Evolutionary conservation across 2,329 filamentous ascomycete genomes (phyloP), one percentile per base, ranked within the genome.

Genomic region (Scleromitrula shiraiana): DNA sequence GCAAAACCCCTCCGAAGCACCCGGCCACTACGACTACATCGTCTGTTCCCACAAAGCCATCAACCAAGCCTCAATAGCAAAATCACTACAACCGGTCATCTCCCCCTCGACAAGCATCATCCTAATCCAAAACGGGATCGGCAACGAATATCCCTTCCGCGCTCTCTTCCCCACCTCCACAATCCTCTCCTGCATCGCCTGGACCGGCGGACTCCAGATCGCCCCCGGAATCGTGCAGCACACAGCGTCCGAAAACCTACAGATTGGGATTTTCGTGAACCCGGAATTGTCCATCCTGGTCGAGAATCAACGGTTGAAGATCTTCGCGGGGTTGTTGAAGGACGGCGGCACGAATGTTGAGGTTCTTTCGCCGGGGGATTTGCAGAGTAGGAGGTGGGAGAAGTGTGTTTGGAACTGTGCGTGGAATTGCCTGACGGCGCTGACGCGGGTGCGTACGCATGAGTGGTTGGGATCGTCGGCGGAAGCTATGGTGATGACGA

Each of bases 331-430:
- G 0, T 54, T 77, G 0, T 56, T 77, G 1, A 58, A 56, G 0
- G 53, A 59, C 0, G 72, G 74, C 0, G 60, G 65, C 9, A 76
- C 74, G 0, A 59, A 71, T 1, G 70, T 72, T 47, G 58, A 68
- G 12, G 62, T 75, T 15, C 23, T 46, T 2, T 40, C 35, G 3
- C 67, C 73, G 20, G 65, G 70, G 2, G 68, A 81, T 50, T 68
- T 83, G 7, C 77, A 82, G 50, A 59, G 68, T 0, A 70, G 73
- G 33, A 69, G 78, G 5, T 82, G 78, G 78, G 67, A 69, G 46
- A 83, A 82, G 61, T 69, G 82, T 0, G 65, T 80, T 0, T 68
- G 78, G 63, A 83, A 82, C 56, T 77, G 73, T 2, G 69, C 75
- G 0, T 81, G 75, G 73, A 82, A 82, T 55, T 73, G 77, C 0